Conservation (phyloP, 306 rosid species). For the Pyrus pyrifolia region DNA sequence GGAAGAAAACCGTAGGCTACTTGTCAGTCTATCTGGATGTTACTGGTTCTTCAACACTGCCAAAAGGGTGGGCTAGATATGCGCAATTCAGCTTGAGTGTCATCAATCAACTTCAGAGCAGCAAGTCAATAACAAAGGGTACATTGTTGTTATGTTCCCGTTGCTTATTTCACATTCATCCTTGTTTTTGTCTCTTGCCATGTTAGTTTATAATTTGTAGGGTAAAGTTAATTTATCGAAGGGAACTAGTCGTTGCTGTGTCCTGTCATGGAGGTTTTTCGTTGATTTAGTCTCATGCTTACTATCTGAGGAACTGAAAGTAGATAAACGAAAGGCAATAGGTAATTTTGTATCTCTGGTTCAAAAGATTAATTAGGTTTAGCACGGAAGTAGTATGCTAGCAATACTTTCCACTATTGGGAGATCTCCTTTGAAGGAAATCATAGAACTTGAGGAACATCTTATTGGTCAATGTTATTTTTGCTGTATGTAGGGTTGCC, state of each 20-base stretch:
- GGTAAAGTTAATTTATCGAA: neutral
- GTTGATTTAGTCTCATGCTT: neutral
- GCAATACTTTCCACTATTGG: too few species aligned
- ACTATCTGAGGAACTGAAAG: neutral
- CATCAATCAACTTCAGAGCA: slow-evolving; percentile 1
- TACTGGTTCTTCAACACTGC: neutral
- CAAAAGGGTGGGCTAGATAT: neutral
- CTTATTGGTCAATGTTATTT: too few species aligned
- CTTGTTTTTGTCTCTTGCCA: too few species aligned
- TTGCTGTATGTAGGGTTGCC: too few species aligned
- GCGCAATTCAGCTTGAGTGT: neutral
- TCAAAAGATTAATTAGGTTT: too few species aligned
- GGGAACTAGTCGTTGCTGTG: neutral
- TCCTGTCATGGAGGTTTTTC: too few species aligned
- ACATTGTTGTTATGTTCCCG: neutral
- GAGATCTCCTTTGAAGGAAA: too few species aligned
- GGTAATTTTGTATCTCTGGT: neutral
- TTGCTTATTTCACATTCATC: neutral
- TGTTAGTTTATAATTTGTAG: neutral
- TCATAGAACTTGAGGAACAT: too few species aligned
- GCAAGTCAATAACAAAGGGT: slow-evolving; percentile 4
- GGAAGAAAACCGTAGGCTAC: neutral
- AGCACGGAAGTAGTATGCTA: too few species aligned
- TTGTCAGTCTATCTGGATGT: slow-evolving; percentile 8
- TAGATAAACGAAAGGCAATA: neutral